Percentiles rank a stretch among this genome's conserved stretches.
These are phyloP conservation scores for Solanum gandarillasii DNA, from an alignment of 257 asterid genomes.

Conservation along the genomic window DNA sequence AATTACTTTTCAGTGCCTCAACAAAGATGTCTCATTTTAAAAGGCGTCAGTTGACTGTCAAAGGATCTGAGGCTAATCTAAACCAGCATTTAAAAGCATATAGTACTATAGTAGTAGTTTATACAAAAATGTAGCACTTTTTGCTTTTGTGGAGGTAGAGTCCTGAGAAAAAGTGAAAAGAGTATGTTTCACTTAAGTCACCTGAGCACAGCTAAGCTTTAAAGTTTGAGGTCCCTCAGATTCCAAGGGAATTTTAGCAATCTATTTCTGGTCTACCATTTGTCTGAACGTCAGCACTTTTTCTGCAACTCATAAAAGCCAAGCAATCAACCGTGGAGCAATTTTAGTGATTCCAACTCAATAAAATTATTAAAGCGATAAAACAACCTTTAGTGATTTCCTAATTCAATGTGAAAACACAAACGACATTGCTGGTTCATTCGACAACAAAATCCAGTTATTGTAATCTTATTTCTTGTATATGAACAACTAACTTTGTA, in stretches of 20 bases:
- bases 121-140: neutral
- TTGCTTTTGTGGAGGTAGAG: neutral
- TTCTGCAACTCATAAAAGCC: neutral
- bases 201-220: neutral
- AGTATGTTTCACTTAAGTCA: neutral
- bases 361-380: neutral
- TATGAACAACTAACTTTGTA: neutral
- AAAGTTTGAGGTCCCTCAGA: neutral
- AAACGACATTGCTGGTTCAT: neutral
- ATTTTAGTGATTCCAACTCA: neutral
- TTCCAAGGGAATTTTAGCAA: neutral
- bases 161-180: neutral
- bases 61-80: neutral
- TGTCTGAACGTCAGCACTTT: neutral
- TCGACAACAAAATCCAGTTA: neutral
- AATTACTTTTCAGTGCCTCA: neutral
- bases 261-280: constrained; percentile 2
- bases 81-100: neutral
- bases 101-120: neutral
- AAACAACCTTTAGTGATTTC: neutral
- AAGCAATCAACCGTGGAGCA: neutral
- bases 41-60: neutral
- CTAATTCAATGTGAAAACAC: neutral
- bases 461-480: neutral
- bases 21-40: neutral